Conservation (phyloP, 1,139 yeast genomes). For the Scheffersomyces stambukii region DNA sequence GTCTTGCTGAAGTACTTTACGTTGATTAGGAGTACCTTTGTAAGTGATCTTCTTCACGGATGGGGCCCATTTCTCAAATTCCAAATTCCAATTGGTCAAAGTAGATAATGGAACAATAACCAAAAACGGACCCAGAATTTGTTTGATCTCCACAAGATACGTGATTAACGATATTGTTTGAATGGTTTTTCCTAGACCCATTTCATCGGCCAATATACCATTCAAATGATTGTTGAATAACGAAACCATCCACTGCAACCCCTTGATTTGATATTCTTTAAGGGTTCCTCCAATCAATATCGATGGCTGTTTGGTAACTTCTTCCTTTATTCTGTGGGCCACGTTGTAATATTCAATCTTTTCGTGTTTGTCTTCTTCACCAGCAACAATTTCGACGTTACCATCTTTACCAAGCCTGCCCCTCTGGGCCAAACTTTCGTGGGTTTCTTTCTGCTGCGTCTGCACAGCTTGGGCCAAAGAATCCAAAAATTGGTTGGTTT, state of each 20-base stretch:
- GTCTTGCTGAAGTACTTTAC: conserved; percentile 60
- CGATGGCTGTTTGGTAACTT: conserved; percentile 58
- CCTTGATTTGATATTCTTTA: conserved; percentile 91
- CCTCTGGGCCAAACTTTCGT: conserved; percentile 23
- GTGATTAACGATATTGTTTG: conserved; percentile 92
- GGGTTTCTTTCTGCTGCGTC: conserved; percentile 64
- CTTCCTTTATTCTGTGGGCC: conserved; percentile 71
- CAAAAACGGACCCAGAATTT: conserved; percentile 65
- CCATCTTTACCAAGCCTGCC: conserved; percentile 12
- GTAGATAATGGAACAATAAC: conserved; percentile 84
- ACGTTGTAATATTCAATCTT: conserved; percentile 75
- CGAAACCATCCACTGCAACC: conserved; percentile 98
- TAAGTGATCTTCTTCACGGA: conserved; percentile 61
- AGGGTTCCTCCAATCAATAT: conserved; percentile 80
- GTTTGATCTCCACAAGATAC: conserved; percentile 77
- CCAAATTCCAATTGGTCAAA: conserved; percentile 79
- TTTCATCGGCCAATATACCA: conserved; percentile 95
- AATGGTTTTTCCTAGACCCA: conserved; percentile 96
- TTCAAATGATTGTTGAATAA: conserved; percentile 87
- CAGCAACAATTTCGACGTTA: conserved; percentile 12
- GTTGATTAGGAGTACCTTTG: conserved; percentile 70
- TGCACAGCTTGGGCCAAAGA: conserved; percentile 75
- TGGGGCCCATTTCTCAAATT: conserved; percentile 89
- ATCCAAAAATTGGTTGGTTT: conserved; percentile 73
- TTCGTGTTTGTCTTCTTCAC: conserved; percentile 48